phyloP scores from a whole-genome alignment of 352 stramenopile species.

The Phytopythium vexans region DNA sequence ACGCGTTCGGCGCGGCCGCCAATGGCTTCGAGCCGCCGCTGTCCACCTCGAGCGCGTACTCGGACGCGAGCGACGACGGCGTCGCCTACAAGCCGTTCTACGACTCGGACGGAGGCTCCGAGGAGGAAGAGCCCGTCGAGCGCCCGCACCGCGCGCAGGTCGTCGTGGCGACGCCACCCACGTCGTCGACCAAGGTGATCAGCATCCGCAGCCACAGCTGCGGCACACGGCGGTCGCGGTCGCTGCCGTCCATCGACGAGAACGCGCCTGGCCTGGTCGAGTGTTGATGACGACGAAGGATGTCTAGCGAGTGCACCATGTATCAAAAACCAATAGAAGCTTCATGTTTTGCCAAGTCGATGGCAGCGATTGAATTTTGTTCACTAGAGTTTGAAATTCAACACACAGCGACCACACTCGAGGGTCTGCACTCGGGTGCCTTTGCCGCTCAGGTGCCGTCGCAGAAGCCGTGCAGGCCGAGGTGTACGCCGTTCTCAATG shows the following conservation, averaged over 20 bases:
- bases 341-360: neutral
- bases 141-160: neutral
- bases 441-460: slow-evolving; percentile 32
- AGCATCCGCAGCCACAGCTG: slow-evolving; percentile 7
- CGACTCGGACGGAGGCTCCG: slow-evolving; percentile 1
- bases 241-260: slow-evolving; percentile 7
- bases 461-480: slow-evolving; percentile 72
- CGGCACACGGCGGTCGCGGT: slow-evolving; percentile 4
- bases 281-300: too few relatives aligned
- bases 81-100: slow-evolving; percentile 6
- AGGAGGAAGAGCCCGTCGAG: slow-evolving; percentile 3
- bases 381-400: too few relatives aligned
- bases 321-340: neutral
- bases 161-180: neutral
- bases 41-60: neutral
- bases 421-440: neutral
- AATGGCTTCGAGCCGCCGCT: neutral
- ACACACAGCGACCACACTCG: too few relatives aligned
- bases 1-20: neutral
- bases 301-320: too few relatives aligned
- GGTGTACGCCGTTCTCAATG: slow-evolving; percentile 48
- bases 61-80: neutral
- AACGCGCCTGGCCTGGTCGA: neutral
- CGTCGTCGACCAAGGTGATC: slow-evolving; percentile 5
- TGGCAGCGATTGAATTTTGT: too few relatives aligned